Evolutionary conservation across 192 early-diverging fungal genomes (phyloP).

Genomic region (Gaertneriomyces semiglobifer): DNA sequence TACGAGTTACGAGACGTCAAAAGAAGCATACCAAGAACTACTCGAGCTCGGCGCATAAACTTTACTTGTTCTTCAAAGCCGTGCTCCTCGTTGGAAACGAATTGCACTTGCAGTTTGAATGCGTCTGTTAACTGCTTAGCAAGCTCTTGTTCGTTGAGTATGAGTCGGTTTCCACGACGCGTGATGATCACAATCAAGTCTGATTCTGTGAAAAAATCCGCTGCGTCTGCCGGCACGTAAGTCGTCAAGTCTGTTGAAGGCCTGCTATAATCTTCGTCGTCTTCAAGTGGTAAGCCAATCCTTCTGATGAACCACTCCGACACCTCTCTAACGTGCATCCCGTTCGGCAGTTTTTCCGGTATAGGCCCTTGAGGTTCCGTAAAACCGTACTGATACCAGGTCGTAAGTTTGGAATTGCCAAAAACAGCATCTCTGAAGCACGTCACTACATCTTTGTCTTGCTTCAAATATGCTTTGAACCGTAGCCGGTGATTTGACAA

Average conservation of each 20-base stretch:
- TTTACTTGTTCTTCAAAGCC: conserved; percentile 47
- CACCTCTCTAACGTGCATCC: conserved; percentile 46
- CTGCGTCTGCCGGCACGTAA: conserved; percentile 1
- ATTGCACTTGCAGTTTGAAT: conserved; percentile 33
- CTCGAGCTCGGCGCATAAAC: conserved; percentile 43
- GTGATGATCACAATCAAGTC: conserved; percentile 49
- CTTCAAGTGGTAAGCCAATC: conserved; percentile 32
- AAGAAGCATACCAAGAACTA: conserved; percentile 33
- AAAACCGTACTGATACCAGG: conserved; percentile 58
- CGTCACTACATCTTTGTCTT: conserved; percentile 42
- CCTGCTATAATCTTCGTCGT: conserved; percentile 33
- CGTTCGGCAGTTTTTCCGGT: conserved; percentile 39
- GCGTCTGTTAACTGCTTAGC: conserved; percentile 22
- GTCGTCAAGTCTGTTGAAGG: not conserved
- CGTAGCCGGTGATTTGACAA: conserved; percentile 38
- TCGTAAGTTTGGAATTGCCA: conserved; percentile 43
- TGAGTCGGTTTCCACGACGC: conserved; percentile 42
- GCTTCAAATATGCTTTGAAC: conserved; percentile 29
- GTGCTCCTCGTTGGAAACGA: conserved; percentile 49
- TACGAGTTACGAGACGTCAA: not conserved
- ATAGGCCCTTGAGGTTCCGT: conserved; percentile 46
- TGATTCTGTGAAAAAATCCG: conserved; percentile 18
- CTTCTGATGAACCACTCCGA: conserved; percentile 39
- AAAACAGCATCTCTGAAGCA: conserved; percentile 52
- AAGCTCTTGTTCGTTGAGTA: conserved; percentile 43